Evolutionary conservation across 148 eudicot species (phyloP).

Genomic region (Nepenthes mirabilis): DNA sequence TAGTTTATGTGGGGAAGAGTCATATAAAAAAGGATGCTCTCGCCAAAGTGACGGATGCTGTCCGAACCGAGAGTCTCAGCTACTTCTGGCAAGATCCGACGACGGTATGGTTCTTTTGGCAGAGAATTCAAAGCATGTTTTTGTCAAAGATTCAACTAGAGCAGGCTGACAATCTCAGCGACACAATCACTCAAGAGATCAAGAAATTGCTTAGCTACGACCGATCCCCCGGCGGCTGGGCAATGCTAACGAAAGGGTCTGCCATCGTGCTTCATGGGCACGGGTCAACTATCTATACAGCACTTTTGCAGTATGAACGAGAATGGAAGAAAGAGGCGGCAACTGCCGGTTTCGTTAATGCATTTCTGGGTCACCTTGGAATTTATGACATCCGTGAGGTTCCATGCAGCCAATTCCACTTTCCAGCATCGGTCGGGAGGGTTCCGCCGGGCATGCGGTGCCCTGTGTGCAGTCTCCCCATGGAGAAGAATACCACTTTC

Average conservation of each 20-base stretch:
- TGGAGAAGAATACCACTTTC: constrained; percentile 24
- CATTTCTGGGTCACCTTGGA: constrained; percentile 12
- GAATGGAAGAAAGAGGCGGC: constrained; percentile 26
- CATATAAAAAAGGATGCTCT: constrained; percentile 17
- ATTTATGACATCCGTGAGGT: constrained; percentile 7
- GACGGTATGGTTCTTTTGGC: constrained; percentile 30
- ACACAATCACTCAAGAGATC: constrained; percentile 28
- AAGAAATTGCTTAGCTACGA: constrained; percentile 40
- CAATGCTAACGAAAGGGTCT: constrained; percentile 32
- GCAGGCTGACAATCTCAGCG: constrained; percentile 14
- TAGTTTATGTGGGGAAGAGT: constrained; percentile 39
- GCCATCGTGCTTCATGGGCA: constrained; percentile 23
- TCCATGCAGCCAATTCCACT: constrained; percentile 34
- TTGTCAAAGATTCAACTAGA: constrained; percentile 27
- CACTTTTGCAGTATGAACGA: constrained; percentile 9
- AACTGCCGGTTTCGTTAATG: constrained; percentile 16
- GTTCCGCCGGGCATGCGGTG: constrained; percentile 27
- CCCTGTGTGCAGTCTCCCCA: constrained; percentile 38
- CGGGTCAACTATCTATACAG: constrained; percentile 8
- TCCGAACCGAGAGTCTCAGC: constrained; percentile 20
- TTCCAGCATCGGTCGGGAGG: constrained; percentile 20
- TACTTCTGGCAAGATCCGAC: constrained; percentile 13
- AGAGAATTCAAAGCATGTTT: constrained; percentile 34
- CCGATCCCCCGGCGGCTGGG: constrained; percentile 38
- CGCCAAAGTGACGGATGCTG: constrained; percentile 15